These are phyloP conservation scores for Stylonectria norvegica DNA, from an alignment of 2,329 filamentous ascomycete genomes.

Conservation along the genomic window DNA sequence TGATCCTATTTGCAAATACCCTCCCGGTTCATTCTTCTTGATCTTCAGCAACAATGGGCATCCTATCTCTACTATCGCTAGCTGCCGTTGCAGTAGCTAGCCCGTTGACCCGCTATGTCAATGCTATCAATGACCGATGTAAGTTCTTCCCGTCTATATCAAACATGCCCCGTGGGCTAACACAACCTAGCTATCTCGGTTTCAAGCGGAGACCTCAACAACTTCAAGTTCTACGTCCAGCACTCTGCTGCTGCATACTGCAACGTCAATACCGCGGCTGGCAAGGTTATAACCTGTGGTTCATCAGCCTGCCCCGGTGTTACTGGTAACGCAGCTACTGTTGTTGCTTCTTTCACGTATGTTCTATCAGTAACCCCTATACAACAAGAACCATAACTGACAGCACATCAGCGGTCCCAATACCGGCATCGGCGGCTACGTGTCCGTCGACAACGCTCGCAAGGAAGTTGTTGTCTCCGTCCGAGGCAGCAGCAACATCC, in stretches of 20 bases:
- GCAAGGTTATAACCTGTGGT: conserved; percentile 42
- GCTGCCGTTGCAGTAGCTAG: conserved; percentile 25
- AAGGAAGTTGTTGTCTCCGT: conserved; percentile 57
- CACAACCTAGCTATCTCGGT: conserved; percentile 16
- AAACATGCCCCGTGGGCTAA: neutral
- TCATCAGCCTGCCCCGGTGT: conserved; percentile 43
- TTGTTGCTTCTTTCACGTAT: conserved; percentile 43
- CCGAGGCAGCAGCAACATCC: conserved; percentile 55
- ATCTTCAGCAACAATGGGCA: conserved; percentile 17
- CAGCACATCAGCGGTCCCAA: conserved; percentile 33
- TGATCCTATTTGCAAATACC: neutral
- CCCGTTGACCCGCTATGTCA: conserved; percentile 26
- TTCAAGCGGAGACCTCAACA: conserved; percentile 32
- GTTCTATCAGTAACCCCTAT: conserved; percentile 8
- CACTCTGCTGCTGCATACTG: conserved; percentile 53
- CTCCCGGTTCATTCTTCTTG: neutral
- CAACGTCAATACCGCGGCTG: conserved; percentile 42
- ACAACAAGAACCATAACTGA: conserved; percentile 11
- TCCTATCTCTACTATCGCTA: conserved; percentile 24
- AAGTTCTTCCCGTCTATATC: conserved; percentile 8
- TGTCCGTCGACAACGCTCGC: conserved; percentile 47
- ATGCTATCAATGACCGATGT: conserved; percentile 34
- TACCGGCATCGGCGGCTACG: conserved; percentile 49
- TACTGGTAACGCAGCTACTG: conserved; percentile 39
- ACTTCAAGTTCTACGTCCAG: conserved; percentile 48